phyloP scores from a whole-genome alignment of 805 yeast genomes.

The Myxozyma geophila region DNA sequence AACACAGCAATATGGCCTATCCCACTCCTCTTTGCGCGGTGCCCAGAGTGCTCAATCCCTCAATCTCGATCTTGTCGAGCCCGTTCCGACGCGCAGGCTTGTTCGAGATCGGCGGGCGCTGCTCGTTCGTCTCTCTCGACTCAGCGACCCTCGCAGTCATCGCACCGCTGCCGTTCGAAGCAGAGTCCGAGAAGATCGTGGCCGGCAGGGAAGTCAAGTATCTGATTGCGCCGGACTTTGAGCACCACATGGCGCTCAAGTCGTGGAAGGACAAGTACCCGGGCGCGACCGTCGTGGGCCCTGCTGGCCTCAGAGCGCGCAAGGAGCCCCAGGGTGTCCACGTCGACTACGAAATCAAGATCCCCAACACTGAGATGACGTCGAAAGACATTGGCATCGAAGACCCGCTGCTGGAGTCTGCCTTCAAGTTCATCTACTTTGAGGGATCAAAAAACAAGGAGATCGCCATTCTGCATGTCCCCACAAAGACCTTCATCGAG shows the following conservation, averaged over 20 bases:
- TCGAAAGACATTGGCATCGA: conserved; percentile 23
- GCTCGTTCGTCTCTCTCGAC: conserved; percentile 27
- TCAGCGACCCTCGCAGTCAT: conserved; percentile 17
- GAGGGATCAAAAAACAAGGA: conserved; percentile 66
- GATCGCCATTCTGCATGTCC: conserved; percentile 55
- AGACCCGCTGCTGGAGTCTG: conserved; percentile 36
- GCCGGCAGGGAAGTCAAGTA: conserved; percentile 37
- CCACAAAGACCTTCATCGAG: conserved; percentile 55
- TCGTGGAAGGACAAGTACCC: conserved; percentile 60
- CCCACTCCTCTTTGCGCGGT: conserved; percentile 37
- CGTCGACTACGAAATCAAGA: conserved; percentile 29
- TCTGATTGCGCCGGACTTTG: conserved; percentile 64
- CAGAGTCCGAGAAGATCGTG: conserved; percentile 28
- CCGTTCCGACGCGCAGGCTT: conserved; percentile 36
- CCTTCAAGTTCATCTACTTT: conserved; percentile 57
- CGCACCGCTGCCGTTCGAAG: conserved; percentile 36
- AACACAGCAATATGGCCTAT: conserved; percentile 26
- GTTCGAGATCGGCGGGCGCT: conserved; percentile 37
- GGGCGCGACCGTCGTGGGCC: conserved; percentile 57
- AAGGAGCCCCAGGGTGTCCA: conserved; percentile 28
- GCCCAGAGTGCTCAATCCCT: conserved; percentile 27
- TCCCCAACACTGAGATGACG: conserved; percentile 16
- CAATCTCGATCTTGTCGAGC: conserved; percentile 28
- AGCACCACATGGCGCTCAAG: conserved; percentile 67
- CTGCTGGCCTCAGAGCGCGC: conserved; percentile 45